Evolutionary conservation across 169 alveolate genomes (phyloP).

Genomic region (Cryptosporidium parvum): DNA sequence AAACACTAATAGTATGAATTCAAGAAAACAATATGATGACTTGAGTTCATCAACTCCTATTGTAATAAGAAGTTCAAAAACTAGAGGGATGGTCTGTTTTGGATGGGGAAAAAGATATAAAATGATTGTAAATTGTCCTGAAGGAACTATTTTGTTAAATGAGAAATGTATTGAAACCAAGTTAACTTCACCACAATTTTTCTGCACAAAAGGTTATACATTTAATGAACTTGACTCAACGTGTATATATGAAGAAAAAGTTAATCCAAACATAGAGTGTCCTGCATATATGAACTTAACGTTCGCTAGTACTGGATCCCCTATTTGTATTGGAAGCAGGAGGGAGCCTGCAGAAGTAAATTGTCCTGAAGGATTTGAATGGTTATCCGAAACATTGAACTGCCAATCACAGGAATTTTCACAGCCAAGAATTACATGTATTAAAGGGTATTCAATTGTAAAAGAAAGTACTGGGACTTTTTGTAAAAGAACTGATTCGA

Average conservation of each 20-base stretch:
- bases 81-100: conserved; percentile 69
- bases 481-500: conserved; percentile 43
- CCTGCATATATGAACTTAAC: conserved; percentile 37
- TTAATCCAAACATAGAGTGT: conserved; percentile 45
- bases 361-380: conserved; percentile 67
- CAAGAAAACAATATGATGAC: conserved; percentile 24
- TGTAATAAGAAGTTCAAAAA: conserved; percentile 38
- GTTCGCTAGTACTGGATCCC: conserved; percentile 26
- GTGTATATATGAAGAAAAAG: conserved; percentile 33
- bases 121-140: conserved; percentile 74
- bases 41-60: conserved; percentile 50
- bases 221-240: conserved; percentile 18
- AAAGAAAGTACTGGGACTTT: conserved; percentile 44
- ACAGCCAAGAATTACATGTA: conserved; percentile 51
- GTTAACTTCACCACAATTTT: conserved; percentile 19
- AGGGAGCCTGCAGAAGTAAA: conserved; percentile 59
- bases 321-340: conserved; percentile 36
- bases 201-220: conserved; percentile 50
- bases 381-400: conserved; percentile 49
- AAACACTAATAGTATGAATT: not conserved
- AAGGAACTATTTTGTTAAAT: conserved; percentile 43
- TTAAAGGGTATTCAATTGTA: conserved; percentile 47
- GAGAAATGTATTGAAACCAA: conserved; percentile 68
- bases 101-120: conserved; percentile 75
- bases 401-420: conserved; percentile 56